These are phyloP conservation scores for Geotrichum fermentans DNA, from an alignment of 1,139 yeast species.

Conservation along the genomic window DNA sequence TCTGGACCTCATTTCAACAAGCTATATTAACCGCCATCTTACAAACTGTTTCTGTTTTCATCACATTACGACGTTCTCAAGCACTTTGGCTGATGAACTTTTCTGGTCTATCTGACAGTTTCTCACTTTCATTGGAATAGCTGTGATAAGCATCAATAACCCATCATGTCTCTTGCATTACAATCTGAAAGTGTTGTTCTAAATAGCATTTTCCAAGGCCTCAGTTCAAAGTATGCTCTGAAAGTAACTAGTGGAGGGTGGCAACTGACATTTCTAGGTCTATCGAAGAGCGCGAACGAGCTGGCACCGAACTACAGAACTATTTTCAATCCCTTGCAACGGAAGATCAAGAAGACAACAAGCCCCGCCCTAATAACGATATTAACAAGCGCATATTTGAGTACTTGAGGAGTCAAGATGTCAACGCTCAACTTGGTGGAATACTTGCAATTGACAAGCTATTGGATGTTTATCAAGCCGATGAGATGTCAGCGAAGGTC, in stretches of 20 bases:
- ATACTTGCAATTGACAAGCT: conserved; percentile 87
- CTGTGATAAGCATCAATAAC: too few relatives aligned
- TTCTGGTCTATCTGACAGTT: too few relatives aligned
- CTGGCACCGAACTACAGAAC: conserved; percentile 60
- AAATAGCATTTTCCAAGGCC: conserved; percentile 25
- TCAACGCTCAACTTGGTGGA: conserved; percentile 77
- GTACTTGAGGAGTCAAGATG: conserved; percentile 68
- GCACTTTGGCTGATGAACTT: too few relatives aligned
- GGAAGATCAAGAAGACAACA: conserved; percentile 72
- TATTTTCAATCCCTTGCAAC: conserved; percentile 68
- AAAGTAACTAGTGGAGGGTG: background rate
- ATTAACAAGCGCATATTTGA: conserved; percentile 86
- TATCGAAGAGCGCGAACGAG: conserved; percentile 35
- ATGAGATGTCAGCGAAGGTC: conserved; percentile 81
- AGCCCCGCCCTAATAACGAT: conserved; percentile 74
- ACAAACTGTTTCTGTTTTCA: too few relatives aligned
- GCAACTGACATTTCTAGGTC: conserved; percentile 23
- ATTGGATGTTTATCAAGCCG: conserved; percentile 69
- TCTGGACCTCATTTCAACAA: too few relatives aligned
- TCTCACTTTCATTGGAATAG: too few relatives aligned
- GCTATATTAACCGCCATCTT: too few relatives aligned
- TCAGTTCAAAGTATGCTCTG: conserved; percentile 27
- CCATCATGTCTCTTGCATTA: conserved; percentile 16
- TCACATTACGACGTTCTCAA: too few relatives aligned
- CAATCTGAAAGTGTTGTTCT: conserved; percentile 23